A percentile compares a stretch with the other conserved stretches of the same genome.
phyloP scores from a whole-genome alignment of 2,329 filamentous ascomycete species.

The Aspergillus neotritici region DNA sequence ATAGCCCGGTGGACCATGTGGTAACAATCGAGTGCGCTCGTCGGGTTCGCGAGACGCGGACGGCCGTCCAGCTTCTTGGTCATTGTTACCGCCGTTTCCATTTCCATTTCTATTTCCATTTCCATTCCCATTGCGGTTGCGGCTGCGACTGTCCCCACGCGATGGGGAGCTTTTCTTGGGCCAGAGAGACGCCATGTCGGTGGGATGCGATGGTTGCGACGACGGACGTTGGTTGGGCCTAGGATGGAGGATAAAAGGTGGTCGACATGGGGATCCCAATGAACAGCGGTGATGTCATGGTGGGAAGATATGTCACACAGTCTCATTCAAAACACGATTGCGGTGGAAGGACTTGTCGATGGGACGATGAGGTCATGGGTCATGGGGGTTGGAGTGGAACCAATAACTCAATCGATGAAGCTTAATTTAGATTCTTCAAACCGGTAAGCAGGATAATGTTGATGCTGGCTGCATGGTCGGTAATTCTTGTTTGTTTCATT shows the following conservation, averaged over 20 bases:
- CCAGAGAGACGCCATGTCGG: conserved; percentile 50
- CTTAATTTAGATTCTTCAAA: no score
- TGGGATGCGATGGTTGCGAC: no score
- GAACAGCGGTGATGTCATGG: conserved; percentile 1
- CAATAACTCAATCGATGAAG: no score
- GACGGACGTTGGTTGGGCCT: no score
- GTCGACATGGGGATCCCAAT: neutral
- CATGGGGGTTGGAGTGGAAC: neutral
- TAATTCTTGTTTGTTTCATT: no score
- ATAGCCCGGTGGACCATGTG: conserved; percentile 58
- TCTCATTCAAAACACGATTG: no score
- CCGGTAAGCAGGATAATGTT: no score
- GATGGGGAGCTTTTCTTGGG: conserved; percentile 24
- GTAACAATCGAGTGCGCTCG: conserved; percentile 63
- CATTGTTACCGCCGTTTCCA: conserved; percentile 25
- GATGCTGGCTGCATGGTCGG: no score
- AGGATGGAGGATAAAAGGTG: no score
- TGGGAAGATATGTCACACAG: neutral
- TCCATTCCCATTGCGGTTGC: conserved; percentile 48
- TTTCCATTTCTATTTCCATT: conserved; percentile 26
- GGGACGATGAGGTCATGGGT: conserved; percentile 4
- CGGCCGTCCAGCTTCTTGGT: conserved; percentile 1
- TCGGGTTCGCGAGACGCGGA: conserved; percentile 41
- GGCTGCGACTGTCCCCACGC: no score
- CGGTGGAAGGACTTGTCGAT: no score